These are phyloP conservation scores for Arxiozyma slooffiae DNA, from an alignment of 1,139 yeast genomes.

Conservation along the genomic window DNA sequence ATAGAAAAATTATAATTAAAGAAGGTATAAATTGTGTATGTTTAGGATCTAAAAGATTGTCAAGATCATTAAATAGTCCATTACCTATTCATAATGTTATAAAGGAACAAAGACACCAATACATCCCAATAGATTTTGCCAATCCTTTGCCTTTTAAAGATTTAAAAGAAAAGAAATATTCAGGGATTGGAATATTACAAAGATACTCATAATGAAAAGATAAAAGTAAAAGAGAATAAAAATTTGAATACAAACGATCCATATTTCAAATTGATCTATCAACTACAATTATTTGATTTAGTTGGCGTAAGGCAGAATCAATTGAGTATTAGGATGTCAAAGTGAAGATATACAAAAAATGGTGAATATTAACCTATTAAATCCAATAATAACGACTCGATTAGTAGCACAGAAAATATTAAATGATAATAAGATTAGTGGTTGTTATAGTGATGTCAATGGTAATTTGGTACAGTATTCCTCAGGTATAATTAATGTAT, in stretches of 20 bases:
- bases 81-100: background rate
- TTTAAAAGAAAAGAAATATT: background rate
- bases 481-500: conserved; percentile 50
- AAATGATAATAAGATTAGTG: conserved; percentile 15
- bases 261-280: conserved; percentile 6
- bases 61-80: conserved; percentile 6
- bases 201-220: background rate
- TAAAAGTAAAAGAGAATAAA: background rate
- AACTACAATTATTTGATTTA: conserved; percentile 43
- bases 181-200: background rate
- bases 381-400: conserved; percentile 55
- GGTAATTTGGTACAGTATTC: conserved; percentile 2
- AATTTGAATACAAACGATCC: background rate
- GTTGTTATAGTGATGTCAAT: background rate
- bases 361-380: conserved; percentile 51
- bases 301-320: conserved; percentile 70
- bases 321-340: conserved; percentile 41
- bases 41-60: conserved; percentile 44
- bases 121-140: conserved; percentile 45
- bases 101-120: conserved; percentile 36
- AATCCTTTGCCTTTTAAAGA: conserved; percentile 4
- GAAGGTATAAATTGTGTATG: conserved; percentile 56
- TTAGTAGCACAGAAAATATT: conserved; percentile 43
- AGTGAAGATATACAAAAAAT: conserved; percentile 39
- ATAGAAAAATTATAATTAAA: conserved; percentile 46